These are phyloP conservation scores for Colletotrichum tanaceti DNA, from an alignment of 2,329 filamentous ascomycete species.

Conservation along the genomic window DNA sequence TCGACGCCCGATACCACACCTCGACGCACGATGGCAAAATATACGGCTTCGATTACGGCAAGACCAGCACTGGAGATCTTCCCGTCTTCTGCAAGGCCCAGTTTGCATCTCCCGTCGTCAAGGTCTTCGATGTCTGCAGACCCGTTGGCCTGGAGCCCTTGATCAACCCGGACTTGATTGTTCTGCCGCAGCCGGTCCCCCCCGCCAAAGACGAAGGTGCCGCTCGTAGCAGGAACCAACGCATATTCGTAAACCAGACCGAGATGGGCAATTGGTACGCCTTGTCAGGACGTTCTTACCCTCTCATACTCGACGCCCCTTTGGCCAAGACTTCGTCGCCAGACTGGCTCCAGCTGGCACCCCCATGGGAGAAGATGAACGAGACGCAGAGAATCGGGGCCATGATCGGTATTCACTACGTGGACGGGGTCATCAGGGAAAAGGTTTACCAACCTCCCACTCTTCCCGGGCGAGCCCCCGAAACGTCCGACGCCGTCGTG, in stretches of 20 bases:
- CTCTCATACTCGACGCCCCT: slow-evolving; percentile 79
- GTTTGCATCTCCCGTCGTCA: slow-evolving; percentile 72
- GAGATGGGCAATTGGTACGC: slow-evolving; percentile 93
- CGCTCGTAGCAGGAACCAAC: slow-evolving; percentile 66
- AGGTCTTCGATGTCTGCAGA: slow-evolving; percentile 88
- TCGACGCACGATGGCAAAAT: slow-evolving; percentile 86
- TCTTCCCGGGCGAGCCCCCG: slow-evolving; percentile 49
- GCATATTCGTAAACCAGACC: slow-evolving; percentile 89
- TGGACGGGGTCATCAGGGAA: slow-evolving; percentile 56
- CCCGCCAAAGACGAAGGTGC: slow-evolving; percentile 63
- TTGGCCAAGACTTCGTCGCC: slow-evolving; percentile 57
- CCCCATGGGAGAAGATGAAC: slow-evolving; percentile 54
- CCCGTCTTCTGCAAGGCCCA: slow-evolving; percentile 73
- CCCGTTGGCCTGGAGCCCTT: slow-evolving; percentile 71
- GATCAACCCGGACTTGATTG: slow-evolving; percentile 79
- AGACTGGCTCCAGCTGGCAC: slow-evolving; percentile 61
- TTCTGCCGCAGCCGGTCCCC: slow-evolving; percentile 86
- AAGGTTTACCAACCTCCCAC: slow-evolving; percentile 52
- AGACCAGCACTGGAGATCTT: slow-evolving; percentile 49
- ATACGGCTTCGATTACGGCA: slow-evolving; percentile 77
- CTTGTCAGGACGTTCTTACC: slow-evolving; percentile 87
- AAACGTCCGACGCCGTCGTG: slow-evolving; percentile 46
- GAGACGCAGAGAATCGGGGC: slow-evolving; percentile 66
- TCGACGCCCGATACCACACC: slow-evolving; percentile 91
- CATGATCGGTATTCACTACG: slow-evolving; percentile 77